phyloP scores from a whole-genome alignment of 2,329 filamentous ascomycete species.

The Penicillium carneum region DNA sequence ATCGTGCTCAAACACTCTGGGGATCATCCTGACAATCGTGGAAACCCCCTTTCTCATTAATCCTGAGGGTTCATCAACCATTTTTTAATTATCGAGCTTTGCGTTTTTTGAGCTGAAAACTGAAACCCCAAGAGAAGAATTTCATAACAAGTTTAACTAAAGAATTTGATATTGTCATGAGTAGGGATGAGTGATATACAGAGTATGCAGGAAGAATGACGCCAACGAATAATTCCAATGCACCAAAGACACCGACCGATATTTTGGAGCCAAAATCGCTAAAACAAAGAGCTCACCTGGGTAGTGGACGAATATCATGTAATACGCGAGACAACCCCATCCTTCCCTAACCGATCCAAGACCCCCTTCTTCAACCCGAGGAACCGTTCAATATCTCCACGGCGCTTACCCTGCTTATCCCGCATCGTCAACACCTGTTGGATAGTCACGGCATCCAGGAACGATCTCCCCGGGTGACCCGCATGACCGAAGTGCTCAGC shows the following conservation, averaged over 20 bases:
- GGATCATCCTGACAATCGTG: neutral
- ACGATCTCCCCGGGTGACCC: slow-evolving; percentile 52
- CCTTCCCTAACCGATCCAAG: slow-evolving; percentile 49
- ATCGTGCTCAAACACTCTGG: neutral
- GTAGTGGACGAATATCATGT: slow-evolving; percentile 13
- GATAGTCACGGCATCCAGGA: slow-evolving; percentile 60
- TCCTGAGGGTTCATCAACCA: too few relatives aligned
- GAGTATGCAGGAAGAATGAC: neutral
- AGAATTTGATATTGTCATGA: slow-evolving; percentile 5
- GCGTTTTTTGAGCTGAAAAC: accelerated
- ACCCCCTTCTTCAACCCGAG: slow-evolving; percentile 56
- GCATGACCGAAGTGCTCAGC: slow-evolving; percentile 57
- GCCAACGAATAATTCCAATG: neutral
- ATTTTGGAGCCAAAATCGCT: neutral
- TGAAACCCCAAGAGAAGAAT: neutral
- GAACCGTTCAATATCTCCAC: slow-evolving; percentile 53
- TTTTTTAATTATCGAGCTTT: neutral
- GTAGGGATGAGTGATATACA: slow-evolving; percentile 16
- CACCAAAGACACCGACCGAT: slow-evolving; percentile 1
- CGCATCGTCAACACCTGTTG: slow-evolving; percentile 58
- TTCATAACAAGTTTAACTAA: neutral
- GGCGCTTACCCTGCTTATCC: slow-evolving; percentile 50
- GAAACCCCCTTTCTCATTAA: too few relatives aligned
- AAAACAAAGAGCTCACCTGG: slow-evolving; percentile 4
- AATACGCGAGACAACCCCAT: slow-evolving; percentile 43